phyloP scores from a whole-genome alignment of 2,329 filamentous ascomycete genomes.

The Trichoderma aggressivum region DNA sequence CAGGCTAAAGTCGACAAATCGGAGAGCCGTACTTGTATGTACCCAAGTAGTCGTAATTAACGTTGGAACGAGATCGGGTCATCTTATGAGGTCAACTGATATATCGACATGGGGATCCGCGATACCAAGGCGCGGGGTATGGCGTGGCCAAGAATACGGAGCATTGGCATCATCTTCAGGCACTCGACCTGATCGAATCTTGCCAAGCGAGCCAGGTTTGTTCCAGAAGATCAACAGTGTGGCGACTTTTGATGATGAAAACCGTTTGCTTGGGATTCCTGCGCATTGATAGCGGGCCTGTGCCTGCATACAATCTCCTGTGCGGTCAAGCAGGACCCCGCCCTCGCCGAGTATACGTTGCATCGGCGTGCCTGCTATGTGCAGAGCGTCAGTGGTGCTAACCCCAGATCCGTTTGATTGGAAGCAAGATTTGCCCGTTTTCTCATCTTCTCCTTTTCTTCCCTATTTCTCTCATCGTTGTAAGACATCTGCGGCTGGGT shows the following conservation, averaged over 20 bases:
- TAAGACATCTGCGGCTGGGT: background rate
- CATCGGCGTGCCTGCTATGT: background rate
- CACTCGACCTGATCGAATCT: background rate
- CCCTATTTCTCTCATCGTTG: background rate
- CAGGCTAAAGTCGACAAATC: background rate
- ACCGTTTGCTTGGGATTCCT: background rate
- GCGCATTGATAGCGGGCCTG: background rate
- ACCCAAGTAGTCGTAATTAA: background rate
- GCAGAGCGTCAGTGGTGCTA: background rate
- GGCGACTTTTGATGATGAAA: background rate
- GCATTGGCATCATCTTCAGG: background rate
- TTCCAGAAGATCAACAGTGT: background rate
- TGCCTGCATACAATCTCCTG: constrained; percentile 3
- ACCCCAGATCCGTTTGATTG: background rate
- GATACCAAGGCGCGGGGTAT: background rate
- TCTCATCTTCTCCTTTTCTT: background rate
- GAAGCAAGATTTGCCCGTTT: background rate
- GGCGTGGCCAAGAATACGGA: background rate
- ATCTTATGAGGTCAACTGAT: background rate
- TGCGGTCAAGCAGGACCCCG: background rate
- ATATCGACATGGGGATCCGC: background rate
- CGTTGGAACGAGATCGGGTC: background rate
- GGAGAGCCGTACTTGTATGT: background rate
- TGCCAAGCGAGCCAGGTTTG: background rate
- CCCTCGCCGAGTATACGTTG: background rate